Percentiles rank a stretch among this genome's conserved stretches.
Evolutionary conservation across 208 protist genomes (phyloP).

Genomic region (Crithidia expoeki): DNA sequence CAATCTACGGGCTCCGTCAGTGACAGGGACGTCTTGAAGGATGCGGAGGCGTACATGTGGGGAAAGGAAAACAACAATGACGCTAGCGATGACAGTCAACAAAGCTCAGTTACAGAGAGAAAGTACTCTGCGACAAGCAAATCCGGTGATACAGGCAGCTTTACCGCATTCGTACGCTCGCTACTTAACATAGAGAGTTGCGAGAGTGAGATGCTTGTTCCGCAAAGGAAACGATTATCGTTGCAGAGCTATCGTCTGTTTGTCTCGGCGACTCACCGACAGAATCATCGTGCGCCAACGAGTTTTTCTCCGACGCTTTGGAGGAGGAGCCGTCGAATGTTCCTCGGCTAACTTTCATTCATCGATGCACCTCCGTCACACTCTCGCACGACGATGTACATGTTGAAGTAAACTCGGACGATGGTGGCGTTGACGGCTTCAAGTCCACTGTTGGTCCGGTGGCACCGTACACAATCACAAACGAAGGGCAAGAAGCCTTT

Average conservation of each 20-base stretch:
- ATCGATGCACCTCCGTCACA: neutral
- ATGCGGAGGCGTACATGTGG: conserved; percentile 11
- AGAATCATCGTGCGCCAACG: neutral
- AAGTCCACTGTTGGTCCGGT: neutral
- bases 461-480: neutral
- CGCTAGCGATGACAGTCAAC: neutral
- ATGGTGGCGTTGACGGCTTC: neutral
- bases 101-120: neutral
- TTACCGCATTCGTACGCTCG: neutral
- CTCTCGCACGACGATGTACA: neutral
- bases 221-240: neutral
- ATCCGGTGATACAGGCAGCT: neutral
- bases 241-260: neutral
- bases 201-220: neutral
- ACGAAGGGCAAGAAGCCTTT: neutral
- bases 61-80: neutral
- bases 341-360: neutral
- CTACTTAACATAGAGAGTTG: neutral
- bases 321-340: neutral
- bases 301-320: conserved; percentile 1
- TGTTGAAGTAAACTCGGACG: neutral
- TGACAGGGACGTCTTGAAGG: conserved; percentile 7
- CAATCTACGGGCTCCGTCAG: too few species aligned
- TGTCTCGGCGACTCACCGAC: neutral
- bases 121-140: neutral